These are phyloP conservation scores for Apiotrichum porosum DNA, from an alignment of 1,284 basidiomycete genomes.

Conservation along the genomic window DNA sequence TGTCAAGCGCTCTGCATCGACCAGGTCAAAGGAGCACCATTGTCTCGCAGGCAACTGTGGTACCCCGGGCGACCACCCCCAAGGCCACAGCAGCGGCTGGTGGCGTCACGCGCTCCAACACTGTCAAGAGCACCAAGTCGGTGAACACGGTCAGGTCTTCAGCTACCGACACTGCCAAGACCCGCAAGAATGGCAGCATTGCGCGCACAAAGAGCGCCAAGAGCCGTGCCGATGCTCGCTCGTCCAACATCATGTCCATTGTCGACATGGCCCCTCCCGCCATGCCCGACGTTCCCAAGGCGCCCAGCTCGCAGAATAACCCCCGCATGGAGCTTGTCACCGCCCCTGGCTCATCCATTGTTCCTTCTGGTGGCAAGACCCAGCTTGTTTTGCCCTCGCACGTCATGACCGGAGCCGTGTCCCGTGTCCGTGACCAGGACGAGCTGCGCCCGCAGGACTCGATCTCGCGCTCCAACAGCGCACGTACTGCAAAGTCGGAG, in stretches of 20 bases:
- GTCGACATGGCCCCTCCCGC: constrained; percentile 30
- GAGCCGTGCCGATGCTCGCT: constrained; percentile 21
- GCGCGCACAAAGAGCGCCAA: constrained; percentile 21
- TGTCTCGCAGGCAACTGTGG: too few species aligned
- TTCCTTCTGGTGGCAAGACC: constrained; percentile 9
- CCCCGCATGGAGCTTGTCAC: constrained; percentile 39
- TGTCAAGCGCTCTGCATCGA: constrained; percentile 28
- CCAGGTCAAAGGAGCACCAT: constrained; percentile 24
- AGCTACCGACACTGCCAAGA: constrained; percentile 24
- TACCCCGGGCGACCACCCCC: neutral
- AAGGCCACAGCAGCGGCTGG: neutral
- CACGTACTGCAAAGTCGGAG: constrained; percentile 5
- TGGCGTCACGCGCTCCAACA: constrained; percentile 3
- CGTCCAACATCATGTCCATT: constrained; percentile 33
- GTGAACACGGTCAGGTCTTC: neutral
- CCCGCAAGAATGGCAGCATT: constrained; percentile 31
- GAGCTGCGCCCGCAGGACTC: constrained; percentile 19
- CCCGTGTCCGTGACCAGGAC: constrained; percentile 3
- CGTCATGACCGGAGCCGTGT: neutral
- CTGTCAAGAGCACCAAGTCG: constrained; percentile 8
- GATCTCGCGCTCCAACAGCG: constrained; percentile 20
- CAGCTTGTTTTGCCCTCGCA: constrained; percentile 10
- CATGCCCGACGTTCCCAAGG: constrained; percentile 48
- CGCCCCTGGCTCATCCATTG: constrained; percentile 41
- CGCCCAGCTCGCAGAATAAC: constrained; percentile 39